phyloP scores from a whole-genome alignment of 345 rosid genomes.

The Ceriops decandra region DNA sequence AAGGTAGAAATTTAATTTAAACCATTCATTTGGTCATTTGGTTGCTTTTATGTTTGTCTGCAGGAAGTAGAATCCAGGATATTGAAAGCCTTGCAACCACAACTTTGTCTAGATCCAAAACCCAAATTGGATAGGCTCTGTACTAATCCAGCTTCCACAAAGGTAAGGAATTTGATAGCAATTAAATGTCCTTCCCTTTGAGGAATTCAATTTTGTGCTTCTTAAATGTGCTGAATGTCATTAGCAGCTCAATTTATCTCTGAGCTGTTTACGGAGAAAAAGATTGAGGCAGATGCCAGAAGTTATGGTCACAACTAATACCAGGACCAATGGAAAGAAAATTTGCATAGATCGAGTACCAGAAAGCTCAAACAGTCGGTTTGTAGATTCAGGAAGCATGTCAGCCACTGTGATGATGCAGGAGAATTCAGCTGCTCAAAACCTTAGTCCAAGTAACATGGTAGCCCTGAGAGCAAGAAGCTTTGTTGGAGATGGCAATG shows the following conservation, averaged over 20 bases:
- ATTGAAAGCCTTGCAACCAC: constrained; percentile 87
- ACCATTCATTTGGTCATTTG: background rate
- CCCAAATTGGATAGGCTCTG: constrained; percentile 86
- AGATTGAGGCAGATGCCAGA: constrained; percentile 68
- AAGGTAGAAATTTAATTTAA: constrained; percentile 6
- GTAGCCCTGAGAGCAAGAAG: constrained; percentile 50
- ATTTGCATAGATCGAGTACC: constrained; percentile 64
- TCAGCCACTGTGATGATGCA: constrained; percentile 48
- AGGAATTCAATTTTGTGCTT: constrained; percentile 6
- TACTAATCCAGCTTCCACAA: constrained; percentile 40
- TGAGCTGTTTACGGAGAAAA: constrained; percentile 60
- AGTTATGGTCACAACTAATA: constrained; percentile 51
- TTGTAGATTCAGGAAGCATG: constrained; percentile 45
- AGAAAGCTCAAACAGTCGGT: constrained; percentile 55
- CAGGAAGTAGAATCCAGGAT: constrained; percentile 97
- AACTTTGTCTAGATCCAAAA: constrained; percentile 81
- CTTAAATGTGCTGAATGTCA: constrained; percentile 15
- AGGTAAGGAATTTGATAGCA: constrained; percentile 40
- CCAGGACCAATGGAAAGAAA: constrained; percentile 71
- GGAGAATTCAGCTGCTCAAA: constrained; percentile 56
- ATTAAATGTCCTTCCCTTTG: background rate
- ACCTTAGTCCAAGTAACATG: constrained; percentile 47
- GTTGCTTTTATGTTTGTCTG: constrained; percentile 14
- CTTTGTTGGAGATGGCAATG: constrained; percentile 48
- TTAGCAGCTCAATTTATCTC: constrained; percentile 68